These are phyloP conservation scores for Lumnitzera racemosa DNA, from an alignment of 345 rosid species.

Conservation along the genomic window DNA sequence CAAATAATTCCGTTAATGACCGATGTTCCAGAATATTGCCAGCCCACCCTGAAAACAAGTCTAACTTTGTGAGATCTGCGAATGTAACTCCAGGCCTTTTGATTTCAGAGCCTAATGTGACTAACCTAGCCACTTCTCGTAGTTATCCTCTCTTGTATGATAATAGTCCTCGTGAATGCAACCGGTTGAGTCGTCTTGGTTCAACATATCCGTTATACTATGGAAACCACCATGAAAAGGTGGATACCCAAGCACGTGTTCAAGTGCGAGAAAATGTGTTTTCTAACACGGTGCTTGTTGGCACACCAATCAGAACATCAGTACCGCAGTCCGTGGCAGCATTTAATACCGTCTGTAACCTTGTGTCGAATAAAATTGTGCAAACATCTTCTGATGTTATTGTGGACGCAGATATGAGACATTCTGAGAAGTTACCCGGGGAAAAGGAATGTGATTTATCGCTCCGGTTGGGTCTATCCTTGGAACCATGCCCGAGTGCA, in stretches of 20 bases:
- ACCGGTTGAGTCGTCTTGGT: slow-evolving; percentile 31
- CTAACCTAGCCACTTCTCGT: slow-evolving; percentile 23
- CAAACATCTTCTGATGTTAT: slow-evolving; percentile 19
- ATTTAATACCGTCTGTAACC: slow-evolving; percentile 19
- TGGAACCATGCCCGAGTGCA: slow-evolving; percentile 32
- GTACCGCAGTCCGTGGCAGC: slow-evolving; percentile 23
- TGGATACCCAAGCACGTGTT: slow-evolving; percentile 26
- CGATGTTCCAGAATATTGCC: slow-evolving; percentile 24
- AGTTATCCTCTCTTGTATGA: slow-evolving; percentile 37
- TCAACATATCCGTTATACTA: slow-evolving; percentile 66
- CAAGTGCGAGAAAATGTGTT: slow-evolving; percentile 26
- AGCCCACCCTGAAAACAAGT: slow-evolving; percentile 22
- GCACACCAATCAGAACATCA: slow-evolving; percentile 59
- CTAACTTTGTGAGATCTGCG: slow-evolving; percentile 24
- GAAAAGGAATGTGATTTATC: slow-evolving; percentile 66
- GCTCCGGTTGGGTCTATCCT: slow-evolving; percentile 61
- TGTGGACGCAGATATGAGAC: slow-evolving; percentile 16
- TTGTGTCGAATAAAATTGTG: slow-evolving; percentile 21
- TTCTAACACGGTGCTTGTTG: slow-evolving; percentile 38
- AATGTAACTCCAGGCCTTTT: slow-evolving; percentile 11
- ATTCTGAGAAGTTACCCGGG: slow-evolving; percentile 22
- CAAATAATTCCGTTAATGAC: slow-evolving; percentile 23
- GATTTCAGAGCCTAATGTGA: slow-evolving; percentile 16
- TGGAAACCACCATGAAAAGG: slow-evolving; percentile 37
- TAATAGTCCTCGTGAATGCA: slow-evolving; percentile 14